Evolutionary conservation across 345 rosid species (phyloP).

Genomic region (Combretum micranthum): DNA sequence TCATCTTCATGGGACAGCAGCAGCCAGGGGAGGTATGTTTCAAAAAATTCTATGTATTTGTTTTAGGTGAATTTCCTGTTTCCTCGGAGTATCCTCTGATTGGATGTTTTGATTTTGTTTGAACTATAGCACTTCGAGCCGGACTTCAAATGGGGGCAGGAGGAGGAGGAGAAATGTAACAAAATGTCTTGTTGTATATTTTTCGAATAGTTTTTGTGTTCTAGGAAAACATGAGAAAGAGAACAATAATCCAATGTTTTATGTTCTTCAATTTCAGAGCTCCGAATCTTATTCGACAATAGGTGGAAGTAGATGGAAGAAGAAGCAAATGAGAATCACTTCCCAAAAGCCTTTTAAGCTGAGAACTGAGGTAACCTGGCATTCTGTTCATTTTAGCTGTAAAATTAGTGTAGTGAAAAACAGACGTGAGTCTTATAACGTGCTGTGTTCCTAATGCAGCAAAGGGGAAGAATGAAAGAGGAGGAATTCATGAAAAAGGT

Average conservation of each 20-base stretch:
- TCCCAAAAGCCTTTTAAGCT: conserved; percentile 69
- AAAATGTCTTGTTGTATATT: neutral
- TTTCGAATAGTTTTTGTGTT: too few species aligned
- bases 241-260: neutral
- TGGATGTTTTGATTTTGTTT: conserved; percentile 4
- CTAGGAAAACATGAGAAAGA: too few species aligned
- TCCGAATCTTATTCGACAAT: conserved; percentile 53
- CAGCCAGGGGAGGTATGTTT: conserved; percentile 48
- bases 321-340: conserved; percentile 51
- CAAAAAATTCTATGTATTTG: neutral
- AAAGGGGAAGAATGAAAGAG: conserved; percentile 80
- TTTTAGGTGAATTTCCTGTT: conserved; percentile 2
- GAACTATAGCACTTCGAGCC: conserved; percentile 41
- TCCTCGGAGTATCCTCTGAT: neutral
- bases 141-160: conserved; percentile 54
- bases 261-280: conserved; percentile 42
- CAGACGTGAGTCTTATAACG: neutral
- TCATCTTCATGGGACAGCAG: conserved; percentile 68
- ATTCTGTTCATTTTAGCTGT: neutral
- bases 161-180: conserved; percentile 77
- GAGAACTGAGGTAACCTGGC: conserved; percentile 69
- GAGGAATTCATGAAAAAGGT: conserved; percentile 79
- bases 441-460: conserved; percentile 29
- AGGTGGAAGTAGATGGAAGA: conserved; percentile 58
- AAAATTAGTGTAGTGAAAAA: neutral